Percentiles rank a stretch among this genome's conserved stretches.
Conservation (phyloP, 164 flowering plant genomes). For the Aristolochia contorta region DNA sequence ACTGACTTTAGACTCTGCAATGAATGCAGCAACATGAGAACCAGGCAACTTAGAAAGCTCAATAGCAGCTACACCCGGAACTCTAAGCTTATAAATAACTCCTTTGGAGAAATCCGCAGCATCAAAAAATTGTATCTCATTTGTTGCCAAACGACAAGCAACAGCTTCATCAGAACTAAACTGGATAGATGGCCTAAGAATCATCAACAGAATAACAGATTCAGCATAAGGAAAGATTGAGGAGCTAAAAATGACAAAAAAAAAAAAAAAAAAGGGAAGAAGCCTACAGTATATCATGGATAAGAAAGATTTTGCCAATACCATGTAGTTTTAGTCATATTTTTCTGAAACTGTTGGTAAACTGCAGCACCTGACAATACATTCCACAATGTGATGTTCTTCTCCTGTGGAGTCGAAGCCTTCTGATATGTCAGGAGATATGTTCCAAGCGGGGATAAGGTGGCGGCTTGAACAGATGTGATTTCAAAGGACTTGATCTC, state of each 20-base stretch:
- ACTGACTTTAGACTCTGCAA: slow-evolving; percentile 88
- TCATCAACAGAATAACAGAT: neutral
- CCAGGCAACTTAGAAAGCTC: slow-evolving; percentile 81
- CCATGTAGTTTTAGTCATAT: slow-evolving; percentile 80
- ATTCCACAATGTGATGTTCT: slow-evolving; percentile 73
- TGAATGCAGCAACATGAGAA: slow-evolving; percentile 74
- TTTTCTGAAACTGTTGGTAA: slow-evolving; percentile 70
- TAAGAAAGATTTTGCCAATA: slow-evolving; percentile 13
- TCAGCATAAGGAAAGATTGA: too few species aligned
- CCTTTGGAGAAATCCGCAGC: slow-evolving; percentile 73
- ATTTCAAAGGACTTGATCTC: slow-evolving; percentile 58
- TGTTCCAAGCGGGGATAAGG: slow-evolving; percentile 73
- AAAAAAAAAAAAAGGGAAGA: neutral
- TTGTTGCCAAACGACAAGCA: slow-evolving; percentile 89
- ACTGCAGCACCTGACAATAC: slow-evolving; percentile 46
- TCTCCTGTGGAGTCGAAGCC: slow-evolving; percentile 56
- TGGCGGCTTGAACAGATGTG: slow-evolving; percentile 54
- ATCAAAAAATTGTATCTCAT: slow-evolving; percentile 86
- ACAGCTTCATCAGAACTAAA: slow-evolving; percentile 83
- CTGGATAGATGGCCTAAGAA: slow-evolving; percentile 63
- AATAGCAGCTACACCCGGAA: slow-evolving; percentile 72
- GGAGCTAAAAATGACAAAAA: neutral
- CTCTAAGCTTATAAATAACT: slow-evolving; percentile 45
- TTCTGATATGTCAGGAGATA: slow-evolving; percentile 89
- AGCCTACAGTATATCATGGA: too few species aligned